Conservation (phyloP, 2,329 filamentous ascomycete species). For the Aspergillus ochraceus region DNA sequence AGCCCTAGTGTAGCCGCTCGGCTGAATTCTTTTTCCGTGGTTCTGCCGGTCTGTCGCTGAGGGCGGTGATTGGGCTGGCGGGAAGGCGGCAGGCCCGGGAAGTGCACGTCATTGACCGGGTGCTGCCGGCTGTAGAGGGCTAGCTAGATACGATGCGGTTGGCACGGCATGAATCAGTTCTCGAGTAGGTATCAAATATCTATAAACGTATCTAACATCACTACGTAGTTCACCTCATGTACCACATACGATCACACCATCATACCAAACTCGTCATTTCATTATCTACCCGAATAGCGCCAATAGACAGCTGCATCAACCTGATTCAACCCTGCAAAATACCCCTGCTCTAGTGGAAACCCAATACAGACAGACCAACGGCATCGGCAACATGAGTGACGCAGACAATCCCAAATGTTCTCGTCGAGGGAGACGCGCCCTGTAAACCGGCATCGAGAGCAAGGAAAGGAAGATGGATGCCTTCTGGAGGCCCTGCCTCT, state of each 20-base stretch:
- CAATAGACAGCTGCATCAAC: conserved; percentile 18
- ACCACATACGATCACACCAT: too few species aligned
- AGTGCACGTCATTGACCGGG: conserved; percentile 31
- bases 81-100: conserved; percentile 19
- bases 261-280: background rate
- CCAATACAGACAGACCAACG: background rate
- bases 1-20: conserved; percentile 20
- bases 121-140: background rate
- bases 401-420: conserved; percentile 12
- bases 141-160: background rate
- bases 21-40: conserved; percentile 28
- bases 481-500: conserved; percentile 16
- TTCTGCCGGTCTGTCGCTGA: background rate
- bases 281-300: conserved; percentile 20
- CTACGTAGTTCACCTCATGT: background rate
- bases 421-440: background rate
- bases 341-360: background rate
- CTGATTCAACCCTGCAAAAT: conserved; percentile 10
- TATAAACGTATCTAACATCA: too few species aligned
- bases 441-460: background rate
- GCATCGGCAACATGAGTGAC: background rate
- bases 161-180: too few species aligned
- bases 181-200: too few species aligned
- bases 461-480: conserved; percentile 18
- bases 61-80: conserved; percentile 3